Evolutionary conservation across 352 stramenopile species (phyloP), one percentile per base, ranked within the genome.

Genomic region (Pythium dissotocum): DNA sequence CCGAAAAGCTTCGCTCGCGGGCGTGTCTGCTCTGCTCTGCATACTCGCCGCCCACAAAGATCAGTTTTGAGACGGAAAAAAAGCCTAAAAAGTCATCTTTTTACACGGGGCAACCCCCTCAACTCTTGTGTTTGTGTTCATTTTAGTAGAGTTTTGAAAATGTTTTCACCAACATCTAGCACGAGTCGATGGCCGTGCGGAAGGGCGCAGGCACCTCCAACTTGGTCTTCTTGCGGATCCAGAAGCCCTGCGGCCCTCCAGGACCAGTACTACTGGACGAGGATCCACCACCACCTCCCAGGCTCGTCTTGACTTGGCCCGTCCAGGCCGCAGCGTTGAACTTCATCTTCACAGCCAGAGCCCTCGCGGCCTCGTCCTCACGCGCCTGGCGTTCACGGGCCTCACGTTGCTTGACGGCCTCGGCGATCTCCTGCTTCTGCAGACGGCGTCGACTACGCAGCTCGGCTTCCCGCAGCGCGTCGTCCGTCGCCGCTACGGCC

Each of bases 381-480:
- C 78, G 71, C 16, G 70, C 61, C 48, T 83, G 80, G 21, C 67
- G 77, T 35, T 94, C 82, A 1, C 82, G 79, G 59, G 91, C 82
- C 65, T 92, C 80, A 13, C 85, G 82, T 42, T 84, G 61, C 52
- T 71, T 72, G 48, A 90, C 82, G 30, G 85, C 80, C 32, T 87
- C 72, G 0, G 80, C 80, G 58, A 92, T 87, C 65, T 94, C 85
- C 35, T 88, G 30, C 57, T 89, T 90, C 59, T 89, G 85, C 2
- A 86, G 53, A 24, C 82, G 82, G 21, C 83, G 83, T 38, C 88
- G 77, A 60, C 86, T 94, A 28, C 88, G 81, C 5, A 77, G 61
- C 58, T 95, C 88, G 44, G 88, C 88, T 68, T 95, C 88, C 28
- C 84, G 86, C 42, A 95, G 63, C 0, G 88, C 88, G 26, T 95